Conservation (phyloP, 768 basidiomycete genomes). For the Porpolomopsis calyptriformis region DNA sequence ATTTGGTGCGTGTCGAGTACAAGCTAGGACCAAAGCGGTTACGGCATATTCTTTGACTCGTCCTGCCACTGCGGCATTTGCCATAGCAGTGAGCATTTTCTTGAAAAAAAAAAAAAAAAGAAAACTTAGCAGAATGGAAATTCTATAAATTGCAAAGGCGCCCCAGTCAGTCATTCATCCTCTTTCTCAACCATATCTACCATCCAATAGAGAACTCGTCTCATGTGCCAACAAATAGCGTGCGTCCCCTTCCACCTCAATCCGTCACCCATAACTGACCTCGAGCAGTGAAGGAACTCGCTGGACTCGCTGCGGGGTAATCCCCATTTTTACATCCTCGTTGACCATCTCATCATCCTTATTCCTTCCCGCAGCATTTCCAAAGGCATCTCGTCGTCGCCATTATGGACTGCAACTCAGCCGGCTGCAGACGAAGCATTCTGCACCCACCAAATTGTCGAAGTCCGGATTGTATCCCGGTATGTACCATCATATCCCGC, state of each 20-base stretch:
- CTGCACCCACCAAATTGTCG: slow-evolving; percentile 49
- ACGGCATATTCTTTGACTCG: background rate
- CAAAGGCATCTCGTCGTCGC: slow-evolving; percentile 66
- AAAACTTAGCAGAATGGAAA: too few species aligned
- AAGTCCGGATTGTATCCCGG: slow-evolving; percentile 44
- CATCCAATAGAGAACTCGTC: slow-evolving; percentile 6
- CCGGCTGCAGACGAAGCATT: slow-evolving; percentile 52
- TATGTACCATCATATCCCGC: slow-evolving; percentile 23
- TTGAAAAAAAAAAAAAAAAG: background rate
- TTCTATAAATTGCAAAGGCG: background rate
- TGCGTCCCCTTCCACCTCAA: slow-evolving; percentile 19
- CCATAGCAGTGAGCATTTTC: background rate
- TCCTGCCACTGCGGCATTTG: background rate
- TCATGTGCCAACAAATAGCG: slow-evolving; percentile 72
- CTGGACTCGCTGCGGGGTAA: slow-evolving; percentile 62
- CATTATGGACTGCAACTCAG: slow-evolving; percentile 64
- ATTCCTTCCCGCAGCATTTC: slow-evolving; percentile 48
- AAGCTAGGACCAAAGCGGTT: background rate
- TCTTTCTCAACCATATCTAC: slow-evolving; percentile 5
- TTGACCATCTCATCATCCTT: background rate
- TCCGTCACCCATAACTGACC: slow-evolving; percentile 6
- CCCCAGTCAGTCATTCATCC: background rate
- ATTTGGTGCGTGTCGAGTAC: background rate
- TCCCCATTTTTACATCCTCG: slow-evolving; percentile 13
- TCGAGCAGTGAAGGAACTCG: slow-evolving; percentile 58